Percentiles rank a stretch among this genome's conserved stretches.
These are phyloP conservation scores for Brassica nigra DNA, from an alignment of 345 rosid genomes.

Conservation along the genomic window DNA sequence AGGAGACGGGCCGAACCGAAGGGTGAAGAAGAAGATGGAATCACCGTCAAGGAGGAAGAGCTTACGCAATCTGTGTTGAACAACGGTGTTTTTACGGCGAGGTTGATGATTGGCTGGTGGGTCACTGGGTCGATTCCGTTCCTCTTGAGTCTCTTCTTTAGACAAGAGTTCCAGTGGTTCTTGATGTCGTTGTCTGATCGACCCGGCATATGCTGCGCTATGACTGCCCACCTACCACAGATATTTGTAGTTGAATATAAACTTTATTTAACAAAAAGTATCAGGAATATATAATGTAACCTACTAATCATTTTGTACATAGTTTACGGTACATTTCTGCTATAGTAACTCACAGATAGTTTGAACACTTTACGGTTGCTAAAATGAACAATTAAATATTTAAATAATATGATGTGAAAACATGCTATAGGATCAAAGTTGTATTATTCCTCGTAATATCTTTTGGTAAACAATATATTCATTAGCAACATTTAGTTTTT, in stretches of 20 bases:
- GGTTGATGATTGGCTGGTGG: constrained; percentile 34
- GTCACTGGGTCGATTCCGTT: constrained; percentile 39
- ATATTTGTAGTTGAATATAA: not conserved
- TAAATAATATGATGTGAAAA: not conserved
- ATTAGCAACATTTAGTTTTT: not conserved
- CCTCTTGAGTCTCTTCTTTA: constrained; percentile 33
- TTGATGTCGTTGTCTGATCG: constrained; percentile 42
- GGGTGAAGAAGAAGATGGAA: constrained; percentile 1
- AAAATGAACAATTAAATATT: not conserved
- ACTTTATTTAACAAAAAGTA: not conserved
- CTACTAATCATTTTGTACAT: not conserved
- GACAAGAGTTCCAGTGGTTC: constrained; percentile 41
- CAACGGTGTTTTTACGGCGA: constrained; percentile 10
- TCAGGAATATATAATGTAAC: not conserved
- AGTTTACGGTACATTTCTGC: not conserved
- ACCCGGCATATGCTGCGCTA: constrained; percentile 31
- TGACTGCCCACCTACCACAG: constrained; percentile 34
- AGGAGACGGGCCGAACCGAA: constrained; percentile 21
- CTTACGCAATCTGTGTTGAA: not conserved
- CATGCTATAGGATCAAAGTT: not conserved
- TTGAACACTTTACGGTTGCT: not conserved
- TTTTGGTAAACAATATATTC: not conserved
- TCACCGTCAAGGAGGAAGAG: constrained; percentile 1
- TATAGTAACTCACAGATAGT: not conserved
- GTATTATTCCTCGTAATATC: not conserved